Evolutionary conservation across 805 yeast genomes (phyloP), one percentile per base, ranked within the genome.

Genomic region (Ogataea sp.): DNA sequence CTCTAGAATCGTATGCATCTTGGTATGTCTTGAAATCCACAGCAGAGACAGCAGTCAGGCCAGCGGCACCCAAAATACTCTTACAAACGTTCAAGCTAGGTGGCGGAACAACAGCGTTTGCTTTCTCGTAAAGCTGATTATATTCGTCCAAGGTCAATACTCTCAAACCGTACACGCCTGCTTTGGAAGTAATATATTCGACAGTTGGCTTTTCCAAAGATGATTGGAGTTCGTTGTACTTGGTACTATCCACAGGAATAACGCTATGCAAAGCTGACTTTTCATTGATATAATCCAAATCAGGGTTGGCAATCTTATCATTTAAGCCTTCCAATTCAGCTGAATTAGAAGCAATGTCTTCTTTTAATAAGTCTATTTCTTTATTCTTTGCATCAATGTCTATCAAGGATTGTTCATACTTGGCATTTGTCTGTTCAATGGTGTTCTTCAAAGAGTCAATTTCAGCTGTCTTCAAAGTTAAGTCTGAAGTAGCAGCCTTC

Each of bases 221-320:
- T n/a, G 28, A n/a, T 15, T 11, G 20, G n/a, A 52, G 49, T 7
- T 43, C 34, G 10, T 52, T 52, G 15, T 56, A 43, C 14, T 55
- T 58, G 16, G 46, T 43, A 10, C 42, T 23, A 15, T 55, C 53
- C 17, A 62, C 42, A 37, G 56, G 45, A 16, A 49, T 49, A 16
- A 54, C 43, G 6, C 64, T 62, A 39, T 47, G 55, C 8, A 36
- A 39, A 9, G 39, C 25, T 4, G 70, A 61, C 32, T 56, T 57
- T 9, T 48, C 46, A 18, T 40, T 42, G 24, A 64, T 40, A 35
- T 51, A 53, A 5, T 53, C 62, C 8, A 54, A 44, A 3, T 61
- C 47, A 9, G 73, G 71, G n/a, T 43, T 42, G 6, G 45, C 48
- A 25, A 54, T 11, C 34, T 42, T 41, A 5, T 24, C 24, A 14